Conservation (phyloP, 176 grass and related monocot species). For the Oryza australiensis region DNA sequence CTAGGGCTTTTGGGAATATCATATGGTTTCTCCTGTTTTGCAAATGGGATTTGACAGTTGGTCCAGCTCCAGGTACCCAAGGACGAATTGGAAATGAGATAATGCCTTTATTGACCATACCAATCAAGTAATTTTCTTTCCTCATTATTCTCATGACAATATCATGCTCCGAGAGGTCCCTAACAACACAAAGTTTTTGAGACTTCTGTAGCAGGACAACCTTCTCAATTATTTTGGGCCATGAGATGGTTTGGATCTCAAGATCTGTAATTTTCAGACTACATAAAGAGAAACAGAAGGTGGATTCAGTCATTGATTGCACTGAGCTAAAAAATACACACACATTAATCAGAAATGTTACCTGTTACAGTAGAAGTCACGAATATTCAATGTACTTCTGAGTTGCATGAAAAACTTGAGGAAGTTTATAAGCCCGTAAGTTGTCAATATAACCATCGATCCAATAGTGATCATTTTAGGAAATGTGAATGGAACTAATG, state of each 20-base stretch:
- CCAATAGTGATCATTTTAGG: constrained; percentile 83
- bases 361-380: constrained; percentile 87
- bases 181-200: constrained; percentile 87
- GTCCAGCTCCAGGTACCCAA: constrained; percentile 76
- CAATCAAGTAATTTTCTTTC: constrained; percentile 99
- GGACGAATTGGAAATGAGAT: constrained; percentile 84
- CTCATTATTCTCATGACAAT: constrained; percentile 98
- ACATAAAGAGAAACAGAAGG: constrained; percentile 33
- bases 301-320: constrained; percentile 18
- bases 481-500: constrained; percentile 82
- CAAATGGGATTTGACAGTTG: constrained; percentile 51
- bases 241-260: constrained; percentile 92
- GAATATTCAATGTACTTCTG: constrained; percentile 70
- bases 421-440: constrained; percentile 93
- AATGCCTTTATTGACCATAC: constrained; percentile 96
- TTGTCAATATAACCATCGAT: constrained; percentile 79
- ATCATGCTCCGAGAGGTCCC: constrained; percentile 91
- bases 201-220: constrained; percentile 75
- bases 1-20: constrained; percentile 90
- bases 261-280: constrained; percentile 89
- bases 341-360: constrained; percentile 34
- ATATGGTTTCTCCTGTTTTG: constrained; percentile 64
- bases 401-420: constrained; percentile 96
- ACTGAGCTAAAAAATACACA: constrained; percentile 18
- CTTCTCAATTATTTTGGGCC: constrained; percentile 92